phyloP scores from a whole-genome alignment of 1,139 yeast species.

The Nadsonia starkeyi-henricii region DNA sequence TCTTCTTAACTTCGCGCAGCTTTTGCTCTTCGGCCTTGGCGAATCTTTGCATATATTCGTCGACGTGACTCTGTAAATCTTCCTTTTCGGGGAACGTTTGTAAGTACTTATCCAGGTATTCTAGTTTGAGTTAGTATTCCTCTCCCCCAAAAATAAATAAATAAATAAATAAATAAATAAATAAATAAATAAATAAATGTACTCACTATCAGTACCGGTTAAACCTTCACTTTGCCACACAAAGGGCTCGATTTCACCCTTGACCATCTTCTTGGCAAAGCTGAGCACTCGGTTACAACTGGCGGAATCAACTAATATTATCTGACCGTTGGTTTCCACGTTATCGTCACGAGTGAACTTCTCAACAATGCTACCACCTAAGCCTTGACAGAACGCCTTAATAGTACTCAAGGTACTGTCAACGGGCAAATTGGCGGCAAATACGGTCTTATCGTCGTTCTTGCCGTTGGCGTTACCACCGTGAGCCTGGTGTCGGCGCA shows the following conservation, averaged over 20 bases:
- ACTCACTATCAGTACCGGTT: constrained; percentile 25
- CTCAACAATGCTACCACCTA: constrained; percentile 51
- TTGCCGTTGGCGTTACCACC: constrained; percentile 8
- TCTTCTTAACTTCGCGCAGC: constrained; percentile 37
- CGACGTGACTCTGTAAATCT: constrained; percentile 36
- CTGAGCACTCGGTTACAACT: constrained; percentile 54
- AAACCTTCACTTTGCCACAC: constrained; percentile 8
- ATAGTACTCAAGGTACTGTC: constrained; percentile 39
- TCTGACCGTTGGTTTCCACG: constrained; percentile 32
- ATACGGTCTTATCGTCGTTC: constrained; percentile 35
- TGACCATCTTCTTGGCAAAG: constrained; percentile 30
- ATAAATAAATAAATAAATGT: no score
- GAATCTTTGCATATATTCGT: constrained; percentile 50
- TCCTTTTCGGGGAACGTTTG: constrained; percentile 27
- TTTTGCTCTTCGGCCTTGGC: constrained; percentile 59
- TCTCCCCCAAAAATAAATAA: no score
- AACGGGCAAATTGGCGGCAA: constrained; percentile 66
- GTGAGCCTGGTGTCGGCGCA: constrained; percentile 17
- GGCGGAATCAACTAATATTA: constrained; percentile 62
- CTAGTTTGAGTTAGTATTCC: neutral
- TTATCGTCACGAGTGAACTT: constrained; percentile 16
- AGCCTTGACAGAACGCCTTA: constrained; percentile 41
- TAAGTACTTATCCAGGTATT: neutral
- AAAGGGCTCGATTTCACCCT: constrained; percentile 6
- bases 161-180: no score